Percentiles rank a stretch among this genome's conserved stretches.
Conservation (phyloP, 2,329 filamentous ascomycete genomes). For the Colletotrichum spinosum region DNA sequence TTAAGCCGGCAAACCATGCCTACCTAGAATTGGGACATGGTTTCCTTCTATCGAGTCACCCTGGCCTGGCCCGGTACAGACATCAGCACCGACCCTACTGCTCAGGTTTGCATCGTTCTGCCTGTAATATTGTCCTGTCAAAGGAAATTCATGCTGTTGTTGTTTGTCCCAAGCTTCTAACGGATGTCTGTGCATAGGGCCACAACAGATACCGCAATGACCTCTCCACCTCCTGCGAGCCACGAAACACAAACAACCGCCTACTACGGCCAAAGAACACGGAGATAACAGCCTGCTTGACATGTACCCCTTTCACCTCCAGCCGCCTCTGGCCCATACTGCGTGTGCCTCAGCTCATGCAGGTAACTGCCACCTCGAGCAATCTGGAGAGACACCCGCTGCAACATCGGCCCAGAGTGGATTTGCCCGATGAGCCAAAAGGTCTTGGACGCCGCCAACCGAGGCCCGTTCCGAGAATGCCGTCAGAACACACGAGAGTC, state of each 20-base stretch:
- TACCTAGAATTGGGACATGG: no score
- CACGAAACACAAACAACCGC: no score
- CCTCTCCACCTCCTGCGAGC: no score
- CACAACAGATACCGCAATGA: no score
- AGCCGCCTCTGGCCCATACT: background rate
- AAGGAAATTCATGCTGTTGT: background rate
- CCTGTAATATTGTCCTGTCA: no score
- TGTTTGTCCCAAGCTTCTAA: no score
- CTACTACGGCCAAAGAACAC: background rate
- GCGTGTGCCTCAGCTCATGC: conserved; percentile 9
- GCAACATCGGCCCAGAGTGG: conserved; percentile 24
- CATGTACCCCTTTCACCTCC: background rate
- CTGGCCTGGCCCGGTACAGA: no score
- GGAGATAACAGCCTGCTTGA: background rate
- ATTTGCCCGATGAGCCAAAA: conserved; percentile 17
- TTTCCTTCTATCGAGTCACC: no score
- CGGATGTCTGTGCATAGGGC: no score
- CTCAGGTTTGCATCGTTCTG: no score
- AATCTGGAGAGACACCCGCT: conserved; percentile 15
- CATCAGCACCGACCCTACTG: no score
- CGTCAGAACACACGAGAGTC: background rate
- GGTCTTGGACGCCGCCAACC: conserved; percentile 29
- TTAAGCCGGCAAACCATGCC: background rate
- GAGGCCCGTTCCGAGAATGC: conserved; percentile 16
- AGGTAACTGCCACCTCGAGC: conserved; percentile 3